A percentile compares a stretch with the other conserved stretches of the same genome.
phyloP scores from a whole-genome alignment of 225 moss, liverwort and hornwort genomes.

The Anthoceros angustus region DNA sequence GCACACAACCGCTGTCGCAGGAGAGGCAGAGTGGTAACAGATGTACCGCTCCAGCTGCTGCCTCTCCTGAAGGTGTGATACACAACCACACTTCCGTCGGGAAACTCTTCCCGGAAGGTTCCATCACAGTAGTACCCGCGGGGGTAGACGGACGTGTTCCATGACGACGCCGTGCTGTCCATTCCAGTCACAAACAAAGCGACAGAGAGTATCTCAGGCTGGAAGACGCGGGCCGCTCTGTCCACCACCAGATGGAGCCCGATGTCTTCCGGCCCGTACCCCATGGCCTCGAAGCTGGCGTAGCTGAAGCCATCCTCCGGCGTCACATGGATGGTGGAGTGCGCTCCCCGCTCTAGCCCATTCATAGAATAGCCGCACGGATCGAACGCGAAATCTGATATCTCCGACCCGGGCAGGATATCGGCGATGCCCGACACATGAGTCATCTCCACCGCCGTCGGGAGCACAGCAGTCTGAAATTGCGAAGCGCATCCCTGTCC shows the following conservation, averaged over 20 bases:
- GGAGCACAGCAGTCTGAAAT: constrained; percentile 27
- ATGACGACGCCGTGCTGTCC: constrained; percentile 16
- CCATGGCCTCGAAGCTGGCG: constrained; percentile 88
- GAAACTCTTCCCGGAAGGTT: constrained; percentile 53
- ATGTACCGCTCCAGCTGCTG: not conserved
- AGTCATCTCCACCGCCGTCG: constrained; percentile 50
- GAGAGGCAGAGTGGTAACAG: too few species aligned
- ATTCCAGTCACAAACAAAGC: constrained; percentile 36
- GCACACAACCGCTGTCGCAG: too few species aligned
- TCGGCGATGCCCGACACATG: constrained; percentile 28
- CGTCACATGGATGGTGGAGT: constrained; percentile 80
- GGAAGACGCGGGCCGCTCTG: constrained; percentile 33
- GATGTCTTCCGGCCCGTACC: constrained; percentile 38
- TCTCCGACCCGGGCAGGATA: constrained; percentile 37
- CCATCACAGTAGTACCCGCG: constrained; percentile 49
- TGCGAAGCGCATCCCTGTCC: constrained; percentile 24
- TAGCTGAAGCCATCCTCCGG: constrained; percentile 67
- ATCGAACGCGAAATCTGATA: constrained; percentile 72
- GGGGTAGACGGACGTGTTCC: constrained; percentile 35
- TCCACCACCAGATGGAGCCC: constrained; percentile 33
- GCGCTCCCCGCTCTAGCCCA: constrained; percentile 44
- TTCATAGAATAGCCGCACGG: constrained; percentile 91
- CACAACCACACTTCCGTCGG: constrained; percentile 39
- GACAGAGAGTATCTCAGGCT: constrained; percentile 50
- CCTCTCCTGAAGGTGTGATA: constrained; percentile 54